Evolutionary conservation across 164 flowering plant genomes (phyloP), one percentile per base, ranked within the genome.

Genomic region (Umbilicus rupestris): DNA sequence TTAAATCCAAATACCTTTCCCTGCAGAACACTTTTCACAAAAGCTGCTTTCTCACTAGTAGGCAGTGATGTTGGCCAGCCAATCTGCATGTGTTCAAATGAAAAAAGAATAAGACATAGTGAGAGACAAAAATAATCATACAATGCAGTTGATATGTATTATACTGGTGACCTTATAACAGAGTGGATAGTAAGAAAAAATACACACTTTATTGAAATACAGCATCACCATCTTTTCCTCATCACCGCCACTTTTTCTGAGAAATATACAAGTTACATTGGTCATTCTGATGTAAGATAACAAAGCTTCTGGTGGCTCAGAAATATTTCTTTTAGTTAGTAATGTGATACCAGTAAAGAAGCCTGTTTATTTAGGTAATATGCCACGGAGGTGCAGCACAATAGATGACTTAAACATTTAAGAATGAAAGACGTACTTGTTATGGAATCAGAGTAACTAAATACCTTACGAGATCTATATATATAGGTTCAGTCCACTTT

Each of bases 1-100:
- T 5, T 35, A 35, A 33, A 11, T 26, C 7, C 19, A 33, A 62
- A 44, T 80, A 93, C 98, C 98, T 89, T 93, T 76, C 86, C 89
- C 19, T 73, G 79, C 66, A 89, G 58, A 66, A 90, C 92, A 71
- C 75, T 82, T 76, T 82, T 82, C 74, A 85, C 71, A 69, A 93
- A 93, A 65, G 78, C 45, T 57, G 69, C 86, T 73, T 89, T 85
- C 81, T 90, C 96, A 77, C 67, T 84, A 39, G 98, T 93, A 30
- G 98, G 97, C 74, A 93, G 74, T 58, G 97, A 87, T 59, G 88
- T 79, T 42, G 98, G 98, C 98, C 98, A 93, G 45, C 98, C 97
- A 77, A 90, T 90, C 98, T 93, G 81, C 67, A 71, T 4, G 65
- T 47, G 52, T n/a, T 31, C 3, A 28, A 42, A 50, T 35, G 30